phyloP scores from a whole-genome alignment of 2,329 filamentous ascomycete species.

The Lachnellula hyalina region DNA sequence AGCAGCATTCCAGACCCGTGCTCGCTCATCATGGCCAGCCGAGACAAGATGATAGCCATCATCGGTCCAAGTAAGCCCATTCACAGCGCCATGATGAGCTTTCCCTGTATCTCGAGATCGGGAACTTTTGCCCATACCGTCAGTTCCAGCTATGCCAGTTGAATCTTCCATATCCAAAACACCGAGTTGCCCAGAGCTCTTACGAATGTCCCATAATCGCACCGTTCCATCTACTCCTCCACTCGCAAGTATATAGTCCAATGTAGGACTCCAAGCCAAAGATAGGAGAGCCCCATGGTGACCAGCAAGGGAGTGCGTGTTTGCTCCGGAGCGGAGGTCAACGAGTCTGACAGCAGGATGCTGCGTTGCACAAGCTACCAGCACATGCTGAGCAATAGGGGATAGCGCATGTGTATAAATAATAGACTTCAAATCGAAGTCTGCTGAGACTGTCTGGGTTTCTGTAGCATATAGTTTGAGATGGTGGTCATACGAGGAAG shows the following conservation, averaged over 20 bases:
- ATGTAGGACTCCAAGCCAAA: conserved; percentile 74
- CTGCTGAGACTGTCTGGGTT: conserved; percentile 53
- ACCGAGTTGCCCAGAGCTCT: conserved; percentile 69
- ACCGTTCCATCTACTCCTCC: conserved; percentile 81
- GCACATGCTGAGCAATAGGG: conserved; percentile 62
- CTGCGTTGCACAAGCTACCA: conserved; percentile 85
- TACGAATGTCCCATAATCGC: conserved; percentile 81
- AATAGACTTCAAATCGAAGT: conserved; percentile 62
- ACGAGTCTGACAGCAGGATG: conserved; percentile 79
- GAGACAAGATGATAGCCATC: conserved; percentile 73
- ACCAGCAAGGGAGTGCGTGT: conserved; percentile 64
- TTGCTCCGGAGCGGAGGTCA: conserved; percentile 77
- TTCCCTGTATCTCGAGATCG: conserved; percentile 47
- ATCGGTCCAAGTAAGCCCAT: conserved; percentile 79
- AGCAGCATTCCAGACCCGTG: conserved; percentile 80
- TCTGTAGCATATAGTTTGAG: conserved; percentile 71
- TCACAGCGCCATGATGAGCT: conserved; percentile 78
- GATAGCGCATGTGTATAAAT: conserved; percentile 77
- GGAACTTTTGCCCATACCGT: conserved; percentile 29
- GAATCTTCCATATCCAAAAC: conserved; percentile 81
- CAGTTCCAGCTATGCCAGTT: conserved; percentile 53
- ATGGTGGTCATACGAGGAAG: conserved; percentile 71
- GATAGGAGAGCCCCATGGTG: conserved; percentile 63
- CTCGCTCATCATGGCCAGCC: conserved; percentile 74
- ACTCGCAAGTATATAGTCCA: conserved; percentile 75